Conservation (phyloP, 2,329 filamentous ascomycete genomes). For the Leptographium galeiforme region DNA sequence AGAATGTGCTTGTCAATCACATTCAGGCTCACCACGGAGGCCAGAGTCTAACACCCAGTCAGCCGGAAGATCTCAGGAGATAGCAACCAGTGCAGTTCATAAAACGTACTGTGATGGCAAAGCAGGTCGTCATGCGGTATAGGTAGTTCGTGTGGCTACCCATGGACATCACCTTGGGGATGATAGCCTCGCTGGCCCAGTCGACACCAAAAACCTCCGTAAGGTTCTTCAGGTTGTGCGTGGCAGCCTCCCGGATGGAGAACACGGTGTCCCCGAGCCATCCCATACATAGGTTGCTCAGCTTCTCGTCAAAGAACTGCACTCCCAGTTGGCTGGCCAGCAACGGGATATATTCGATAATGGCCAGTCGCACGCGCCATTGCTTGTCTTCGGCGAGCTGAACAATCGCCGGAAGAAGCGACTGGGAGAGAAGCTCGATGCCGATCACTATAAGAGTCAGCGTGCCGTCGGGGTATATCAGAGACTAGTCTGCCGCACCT, state of each 20-base stretch:
- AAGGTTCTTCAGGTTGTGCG: constrained; percentile 93
- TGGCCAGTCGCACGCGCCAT: constrained; percentile 93
- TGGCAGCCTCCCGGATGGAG: constrained; percentile 94
- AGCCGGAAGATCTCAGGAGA: not conserved
- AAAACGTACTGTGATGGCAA: constrained; percentile 83
- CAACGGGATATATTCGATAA: constrained; percentile 97
- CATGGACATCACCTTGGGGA: constrained; percentile 98
- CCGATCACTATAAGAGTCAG: constrained; percentile 59
- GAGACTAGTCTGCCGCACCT: constrained; percentile 34
- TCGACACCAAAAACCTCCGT: constrained; percentile 97
- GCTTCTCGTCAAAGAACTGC: constrained; percentile 96
- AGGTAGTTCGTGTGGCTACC: constrained; percentile 97
- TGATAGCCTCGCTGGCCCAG: constrained; percentile 93
- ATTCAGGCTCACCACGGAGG: constrained; percentile 81
- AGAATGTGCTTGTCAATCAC: constrained; percentile 89
- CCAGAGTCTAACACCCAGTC: constrained; percentile 55
- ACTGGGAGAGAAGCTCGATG: constrained; percentile 92
- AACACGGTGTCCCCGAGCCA: constrained; percentile 98
- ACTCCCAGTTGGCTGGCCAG: constrained; percentile 92
- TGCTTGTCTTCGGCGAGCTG: constrained; percentile 98
- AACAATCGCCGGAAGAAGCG: constrained; percentile 90
- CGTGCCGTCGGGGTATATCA: too few relatives aligned
- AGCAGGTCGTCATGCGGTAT: constrained; percentile 99
- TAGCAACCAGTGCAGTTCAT: not conserved
- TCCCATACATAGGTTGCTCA: constrained; percentile 90